phyloP scores from a whole-genome alignment of 805 yeast genomes.

The Yamadazyma kitorensis region DNA sequence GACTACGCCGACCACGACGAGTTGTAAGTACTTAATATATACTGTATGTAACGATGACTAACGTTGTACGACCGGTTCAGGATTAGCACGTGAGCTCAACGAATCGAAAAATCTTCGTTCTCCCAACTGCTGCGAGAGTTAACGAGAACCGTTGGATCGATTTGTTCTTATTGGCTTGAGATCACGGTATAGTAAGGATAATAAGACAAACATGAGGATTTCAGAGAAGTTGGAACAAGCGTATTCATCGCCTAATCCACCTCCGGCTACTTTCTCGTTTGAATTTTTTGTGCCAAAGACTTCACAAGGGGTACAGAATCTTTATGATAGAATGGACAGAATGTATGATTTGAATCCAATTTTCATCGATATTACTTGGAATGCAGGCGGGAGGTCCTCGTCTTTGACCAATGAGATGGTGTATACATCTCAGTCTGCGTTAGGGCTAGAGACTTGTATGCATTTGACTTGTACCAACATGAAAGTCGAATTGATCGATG shows the following conservation, averaged over 20 bases:
- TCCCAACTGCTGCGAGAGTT: too few species aligned
- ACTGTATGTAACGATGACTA: too few species aligned
- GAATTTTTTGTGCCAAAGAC: slow-evolving; percentile 98
- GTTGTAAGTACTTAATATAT: too few species aligned
- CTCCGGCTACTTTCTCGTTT: slow-evolving; percentile 79
- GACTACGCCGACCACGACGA: slow-evolving; percentile 7
- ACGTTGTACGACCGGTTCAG: too few species aligned
- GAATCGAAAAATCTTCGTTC: too few species aligned
- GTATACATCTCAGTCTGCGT: slow-evolving; percentile 80
- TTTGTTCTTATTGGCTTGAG: too few species aligned
- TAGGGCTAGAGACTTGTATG: slow-evolving; percentile 96
- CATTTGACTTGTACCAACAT: slow-evolving; percentile 96
- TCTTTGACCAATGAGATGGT: slow-evolving; percentile 88
- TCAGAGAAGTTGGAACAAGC: slow-evolving; percentile 42
- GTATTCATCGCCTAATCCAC: slow-evolving; percentile 36
- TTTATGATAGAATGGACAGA: slow-evolving; percentile 95
- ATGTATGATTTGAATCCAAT: slow-evolving; percentile 91
- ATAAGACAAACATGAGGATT: slow-evolving; percentile 41
- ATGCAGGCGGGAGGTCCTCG: slow-evolving; percentile 91
- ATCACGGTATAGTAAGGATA: too few species aligned
- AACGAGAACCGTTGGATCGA: too few species aligned
- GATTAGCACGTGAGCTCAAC: too few species aligned
- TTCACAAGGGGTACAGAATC: slow-evolving; percentile 91
- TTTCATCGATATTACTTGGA: slow-evolving; percentile 97
- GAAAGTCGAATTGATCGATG: slow-evolving; percentile 76